phyloP scores from a whole-genome alignment of 768 basidiomycete genomes.

The Pisolithus marmoratus region DNA sequence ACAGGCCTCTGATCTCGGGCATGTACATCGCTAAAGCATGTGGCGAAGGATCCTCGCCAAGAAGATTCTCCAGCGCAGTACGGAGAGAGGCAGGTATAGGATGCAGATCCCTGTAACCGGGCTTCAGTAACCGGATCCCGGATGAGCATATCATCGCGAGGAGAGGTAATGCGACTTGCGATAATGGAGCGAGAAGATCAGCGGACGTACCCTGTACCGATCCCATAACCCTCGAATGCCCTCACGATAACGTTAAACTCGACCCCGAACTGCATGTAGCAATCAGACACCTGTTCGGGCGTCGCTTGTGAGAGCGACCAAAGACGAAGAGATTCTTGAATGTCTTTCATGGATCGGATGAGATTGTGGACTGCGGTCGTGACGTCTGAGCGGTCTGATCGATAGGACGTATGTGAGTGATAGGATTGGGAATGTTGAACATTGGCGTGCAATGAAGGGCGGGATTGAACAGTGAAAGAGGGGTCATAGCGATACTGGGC shows the following conservation, averaged over 20 bases:
- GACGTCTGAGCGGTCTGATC: constrained; percentile 35
- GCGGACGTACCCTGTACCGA: constrained; percentile 66
- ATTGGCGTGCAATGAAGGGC: not conserved
- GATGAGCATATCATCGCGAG: not conserved
- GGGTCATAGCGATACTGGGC: not conserved
- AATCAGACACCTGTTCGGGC: constrained; percentile 76
- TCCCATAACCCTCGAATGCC: constrained; percentile 68
- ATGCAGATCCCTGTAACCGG: constrained; percentile 32
- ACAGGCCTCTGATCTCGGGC: constrained; percentile 32
- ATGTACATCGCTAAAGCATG: constrained; percentile 30
- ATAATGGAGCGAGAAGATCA: not conserved
- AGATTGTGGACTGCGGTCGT: constrained; percentile 58
- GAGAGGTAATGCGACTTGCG: not conserved
- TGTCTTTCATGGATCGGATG: constrained; percentile 75
- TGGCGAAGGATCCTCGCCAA: constrained; percentile 36
- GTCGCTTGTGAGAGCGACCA: constrained; percentile 61
- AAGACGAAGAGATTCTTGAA: constrained; percentile 64
- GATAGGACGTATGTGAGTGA: not conserved
- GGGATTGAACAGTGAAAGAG: not conserved
- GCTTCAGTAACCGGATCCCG: not conserved
- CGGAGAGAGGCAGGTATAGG: constrained; percentile 35
- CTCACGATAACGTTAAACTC: constrained; percentile 78
- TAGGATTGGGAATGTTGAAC: not conserved
- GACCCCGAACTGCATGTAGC: constrained; percentile 84
- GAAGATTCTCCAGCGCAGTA: constrained; percentile 35